Evolutionary conservation across 139 green algal species (phyloP).

Genomic region (Choricystis sp.): DNA sequence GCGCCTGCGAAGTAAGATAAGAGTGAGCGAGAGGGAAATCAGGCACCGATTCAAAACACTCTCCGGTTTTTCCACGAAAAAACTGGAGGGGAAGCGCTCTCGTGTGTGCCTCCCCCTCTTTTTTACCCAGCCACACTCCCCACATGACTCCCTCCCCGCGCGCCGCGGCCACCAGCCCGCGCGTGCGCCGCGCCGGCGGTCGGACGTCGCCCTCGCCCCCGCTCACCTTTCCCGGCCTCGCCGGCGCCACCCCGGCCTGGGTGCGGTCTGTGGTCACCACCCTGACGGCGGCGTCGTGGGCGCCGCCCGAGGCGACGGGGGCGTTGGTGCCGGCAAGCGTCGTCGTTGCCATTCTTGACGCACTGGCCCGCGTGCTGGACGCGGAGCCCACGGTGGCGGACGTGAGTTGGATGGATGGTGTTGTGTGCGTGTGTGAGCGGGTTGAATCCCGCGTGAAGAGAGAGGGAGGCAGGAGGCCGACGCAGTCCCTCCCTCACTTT

Average conservation of each 20-base stretch:
- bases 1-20: no score
- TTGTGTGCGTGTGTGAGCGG: background rate
- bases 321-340: background rate
- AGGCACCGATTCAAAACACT: no score
- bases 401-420: slow-evolving; percentile 1
- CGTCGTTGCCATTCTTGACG: background rate
- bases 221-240: background rate
- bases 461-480: background rate
- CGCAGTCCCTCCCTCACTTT: background rate
- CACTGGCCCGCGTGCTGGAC: background rate
- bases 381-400: slow-evolving; percentile 22
- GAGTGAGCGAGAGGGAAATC: no score
- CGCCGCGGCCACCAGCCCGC: no score
- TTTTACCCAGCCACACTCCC: no score
- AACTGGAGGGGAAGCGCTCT: no score
- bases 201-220: background rate
- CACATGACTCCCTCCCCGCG: no score
- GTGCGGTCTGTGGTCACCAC: no score
- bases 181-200: no score
- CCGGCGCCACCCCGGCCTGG: background rate
- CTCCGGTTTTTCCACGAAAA: no score
- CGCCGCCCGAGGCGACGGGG: background rate
- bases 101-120: no score
- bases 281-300: background rate
- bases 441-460: background rate